Evolutionary conservation across 345 rosid species (phyloP).

Genomic region (Citrus inodora): DNA sequence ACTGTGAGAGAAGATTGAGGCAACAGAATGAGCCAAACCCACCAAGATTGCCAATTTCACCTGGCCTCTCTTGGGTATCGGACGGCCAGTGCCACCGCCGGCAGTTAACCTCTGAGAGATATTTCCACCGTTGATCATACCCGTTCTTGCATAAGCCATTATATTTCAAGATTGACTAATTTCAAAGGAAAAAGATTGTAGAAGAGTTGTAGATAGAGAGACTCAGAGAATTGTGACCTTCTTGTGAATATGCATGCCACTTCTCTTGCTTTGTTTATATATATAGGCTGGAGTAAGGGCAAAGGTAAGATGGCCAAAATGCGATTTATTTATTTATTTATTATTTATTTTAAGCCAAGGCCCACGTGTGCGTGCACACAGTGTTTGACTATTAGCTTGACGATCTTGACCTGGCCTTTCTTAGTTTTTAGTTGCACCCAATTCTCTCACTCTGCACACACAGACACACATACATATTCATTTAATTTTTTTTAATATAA

Average conservation of each 20-base stretch:
- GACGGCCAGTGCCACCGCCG: slow-evolving; percentile 33
- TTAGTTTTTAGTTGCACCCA: no score
- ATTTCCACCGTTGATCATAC: slow-evolving; percentile 25
- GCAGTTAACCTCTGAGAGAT: slow-evolving; percentile 19
- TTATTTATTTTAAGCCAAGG: no score
- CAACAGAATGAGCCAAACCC: slow-evolving; percentile 52
- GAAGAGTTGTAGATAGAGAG: background rate
- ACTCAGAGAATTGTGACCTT: background rate
- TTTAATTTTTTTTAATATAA: background rate
- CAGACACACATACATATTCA: no score
- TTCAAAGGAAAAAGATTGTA: background rate
- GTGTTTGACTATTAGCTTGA: slow-evolving; percentile 14
- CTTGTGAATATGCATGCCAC: background rate
- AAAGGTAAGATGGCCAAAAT: background rate
- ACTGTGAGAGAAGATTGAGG: slow-evolving; percentile 45
- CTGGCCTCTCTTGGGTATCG: slow-evolving; percentile 69
- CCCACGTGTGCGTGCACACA: background rate
- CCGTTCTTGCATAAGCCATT: slow-evolving; percentile 37
- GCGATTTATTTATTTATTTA: background rate
- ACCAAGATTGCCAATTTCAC: slow-evolving; percentile 64
- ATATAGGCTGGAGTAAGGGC: background rate
- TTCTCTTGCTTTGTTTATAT: slow-evolving; percentile 1
- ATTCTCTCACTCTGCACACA: background rate
- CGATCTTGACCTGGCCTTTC: slow-evolving; percentile 25
- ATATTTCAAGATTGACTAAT: background rate